Evolutionary conservation across 345 rosid species (phyloP).

Genomic region (Physaria fendleri): DNA sequence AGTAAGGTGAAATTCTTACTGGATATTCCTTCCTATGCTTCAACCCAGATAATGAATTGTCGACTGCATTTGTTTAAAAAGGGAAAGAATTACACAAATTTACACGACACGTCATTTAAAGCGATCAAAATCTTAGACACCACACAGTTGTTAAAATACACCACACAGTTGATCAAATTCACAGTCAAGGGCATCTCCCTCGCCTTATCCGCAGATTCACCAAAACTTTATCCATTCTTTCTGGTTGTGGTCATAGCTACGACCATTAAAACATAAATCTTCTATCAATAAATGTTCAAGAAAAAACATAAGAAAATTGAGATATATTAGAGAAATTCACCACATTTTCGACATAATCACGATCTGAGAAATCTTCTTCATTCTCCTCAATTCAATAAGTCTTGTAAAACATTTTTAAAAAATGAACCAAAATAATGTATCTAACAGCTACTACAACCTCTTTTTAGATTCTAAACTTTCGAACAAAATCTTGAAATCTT

Average conservation of each 20-base stretch:
- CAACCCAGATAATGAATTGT: too few species aligned
- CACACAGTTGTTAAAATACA: too few species aligned
- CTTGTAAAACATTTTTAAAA: conserved; percentile 9
- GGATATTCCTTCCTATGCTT: too few species aligned
- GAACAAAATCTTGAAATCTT: not conserved
- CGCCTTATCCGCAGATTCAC: not conserved
- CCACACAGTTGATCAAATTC: too few species aligned
- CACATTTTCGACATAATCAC: conserved; percentile 12
- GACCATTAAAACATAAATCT: not conserved
- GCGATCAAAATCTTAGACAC: too few species aligned
- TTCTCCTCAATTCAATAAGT: conserved; percentile 4
- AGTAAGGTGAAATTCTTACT: too few species aligned
- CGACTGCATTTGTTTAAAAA: too few species aligned
- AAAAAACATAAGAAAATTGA: not conserved
- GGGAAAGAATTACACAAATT: too few species aligned
- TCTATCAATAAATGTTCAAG: not conserved
- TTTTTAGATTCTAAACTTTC: not conserved
- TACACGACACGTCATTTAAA: too few species aligned
- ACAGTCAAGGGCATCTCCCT: conserved; percentile 14
- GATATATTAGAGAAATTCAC: not conserved
- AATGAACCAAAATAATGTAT: not conserved
- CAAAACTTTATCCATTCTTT: conserved; percentile 14
- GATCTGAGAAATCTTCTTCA: conserved; percentile 19
- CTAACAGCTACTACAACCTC: conserved; percentile 3
- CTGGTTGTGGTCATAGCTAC: conserved; percentile 23